Evolutionary conservation across 2,329 filamentous ascomycete species (phyloP), one percentile per base, ranked within the genome.

Genomic region (Colletotrichum horii): DNA sequence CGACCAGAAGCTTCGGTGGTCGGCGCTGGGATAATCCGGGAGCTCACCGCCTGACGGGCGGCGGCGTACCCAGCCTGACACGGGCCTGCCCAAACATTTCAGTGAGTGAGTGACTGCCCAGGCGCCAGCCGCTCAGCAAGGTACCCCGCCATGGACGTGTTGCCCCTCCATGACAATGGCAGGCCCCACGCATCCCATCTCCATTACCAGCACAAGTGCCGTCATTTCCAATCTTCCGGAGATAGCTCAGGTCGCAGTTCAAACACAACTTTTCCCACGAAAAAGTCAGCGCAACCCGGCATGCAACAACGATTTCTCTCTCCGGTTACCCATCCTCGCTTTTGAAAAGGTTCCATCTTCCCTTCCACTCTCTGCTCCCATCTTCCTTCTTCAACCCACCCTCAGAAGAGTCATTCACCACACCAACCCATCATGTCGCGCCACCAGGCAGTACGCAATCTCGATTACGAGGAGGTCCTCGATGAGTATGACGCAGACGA

Each of bases 391-490:
- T 15, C 66, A 16, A 22, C 19, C 6, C 26, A 34, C 24, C 60
- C 32, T 14, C 16, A 52, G 22, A 66, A 16, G 15, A 43, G 24
- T 38, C 60, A 70, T 2, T 38, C 36, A 72, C n/a, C 28, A 32
- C 24, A 34, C 14, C n/a, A n/a, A 55, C 26, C 64, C 43, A 19
- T n/a, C 38, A 89, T 89, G 87, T 88, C 87, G 34, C 86, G 87
- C 67, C 87, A 89, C 74, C 84, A 87, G 74, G 82, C 83, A n/a
- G 85, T 86, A 70, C 85, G 86, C 48, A 88, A 88, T 76, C 84
- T 88, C 71, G 86, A 89, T 70, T 90, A 88, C 79, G 85, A 89
- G 77, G 85, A 89, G 19, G 79, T 85, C 38, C 82, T 90, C 70
- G 86, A 89, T 72, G 87, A 90, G 76, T 90, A 85, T 71, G 89